Evolutionary conservation across 2,329 filamentous ascomycete species (phyloP).

Genomic region (Microdochium bolleyi): DNA sequence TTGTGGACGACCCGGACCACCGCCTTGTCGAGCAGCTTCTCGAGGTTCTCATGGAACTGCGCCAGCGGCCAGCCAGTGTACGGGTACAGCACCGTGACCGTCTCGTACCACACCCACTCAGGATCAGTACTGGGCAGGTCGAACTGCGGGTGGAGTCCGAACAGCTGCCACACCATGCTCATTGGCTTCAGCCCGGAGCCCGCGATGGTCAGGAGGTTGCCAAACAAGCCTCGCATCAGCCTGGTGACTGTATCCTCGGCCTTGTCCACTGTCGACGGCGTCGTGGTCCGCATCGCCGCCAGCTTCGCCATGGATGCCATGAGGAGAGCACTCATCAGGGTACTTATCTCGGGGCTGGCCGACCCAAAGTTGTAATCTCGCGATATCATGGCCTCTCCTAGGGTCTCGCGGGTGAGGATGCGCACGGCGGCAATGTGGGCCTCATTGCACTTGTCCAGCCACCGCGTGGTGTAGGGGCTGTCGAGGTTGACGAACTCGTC

Average conservation of each 20-base stretch:
- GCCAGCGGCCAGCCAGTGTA: slow-evolving; percentile 11
- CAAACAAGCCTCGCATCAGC: slow-evolving; percentile 17
- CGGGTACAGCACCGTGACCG: slow-evolving; percentile 10
- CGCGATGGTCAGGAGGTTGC: slow-evolving; percentile 16
- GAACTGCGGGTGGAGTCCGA: slow-evolving; percentile 7
- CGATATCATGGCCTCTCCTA: slow-evolving; percentile 7
- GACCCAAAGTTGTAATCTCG: slow-evolving; percentile 4
- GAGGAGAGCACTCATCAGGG: slow-evolving; percentile 11
- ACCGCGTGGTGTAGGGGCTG: slow-evolving; percentile 13
- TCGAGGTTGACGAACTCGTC: slow-evolving; percentile 19
- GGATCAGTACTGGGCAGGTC: slow-evolving; percentile 8
- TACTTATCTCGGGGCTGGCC: slow-evolving; percentile 8
- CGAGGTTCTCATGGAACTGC: slow-evolving; percentile 10
- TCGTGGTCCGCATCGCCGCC: slow-evolving; percentile 9
- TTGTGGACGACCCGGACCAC: slow-evolving; percentile 10
- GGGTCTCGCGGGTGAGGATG: slow-evolving; percentile 11
- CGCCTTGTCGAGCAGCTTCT: slow-evolving; percentile 12
- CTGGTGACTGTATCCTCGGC: slow-evolving; percentile 15
- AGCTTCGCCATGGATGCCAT: slow-evolving; percentile 17
- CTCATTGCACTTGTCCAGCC: slow-evolving; percentile 17
- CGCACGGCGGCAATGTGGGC: slow-evolving; percentile 10
- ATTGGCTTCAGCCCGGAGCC: slow-evolving; percentile 13
- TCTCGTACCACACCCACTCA: slow-evolving; percentile 12
- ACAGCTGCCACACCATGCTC: slow-evolving; percentile 13
- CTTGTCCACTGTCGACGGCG: slow-evolving; percentile 3